phyloP scores from a whole-genome alignment of 176 grass and related monocot species.

The Eleusine indica region DNA sequence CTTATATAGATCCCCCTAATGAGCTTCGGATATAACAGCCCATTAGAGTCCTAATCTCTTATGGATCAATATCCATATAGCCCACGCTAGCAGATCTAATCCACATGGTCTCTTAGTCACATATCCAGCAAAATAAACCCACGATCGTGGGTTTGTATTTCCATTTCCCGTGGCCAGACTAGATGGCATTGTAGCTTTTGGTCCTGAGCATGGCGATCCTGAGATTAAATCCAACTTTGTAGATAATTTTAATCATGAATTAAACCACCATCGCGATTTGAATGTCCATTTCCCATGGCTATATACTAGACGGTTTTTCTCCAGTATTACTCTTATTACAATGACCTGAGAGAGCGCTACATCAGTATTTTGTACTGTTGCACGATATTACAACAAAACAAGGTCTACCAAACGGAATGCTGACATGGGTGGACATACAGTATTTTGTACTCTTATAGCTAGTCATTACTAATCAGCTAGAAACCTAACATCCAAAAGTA shows the following conservation, averaged over 20 bases:
- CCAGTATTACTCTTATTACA: background rate
- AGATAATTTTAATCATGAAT: background rate
- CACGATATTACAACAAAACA: background rate
- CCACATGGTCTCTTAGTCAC: too few relatives aligned
- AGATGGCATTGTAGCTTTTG: too few relatives aligned
- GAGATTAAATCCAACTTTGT: too few relatives aligned
- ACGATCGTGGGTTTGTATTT: too few relatives aligned
- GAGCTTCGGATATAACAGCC: too few relatives aligned
- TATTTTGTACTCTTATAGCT: background rate
- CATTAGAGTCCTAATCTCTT: too few relatives aligned
- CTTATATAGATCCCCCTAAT: too few relatives aligned
- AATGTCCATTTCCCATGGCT: background rate
- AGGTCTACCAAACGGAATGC: background rate
- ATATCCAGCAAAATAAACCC: too few relatives aligned
- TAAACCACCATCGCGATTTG: background rate
- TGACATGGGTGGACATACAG: background rate
- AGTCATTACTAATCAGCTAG: background rate
- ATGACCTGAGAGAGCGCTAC: background rate
- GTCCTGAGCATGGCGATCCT: too few relatives aligned
- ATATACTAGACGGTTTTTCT: background rate
- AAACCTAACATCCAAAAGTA: constrained; percentile 3
- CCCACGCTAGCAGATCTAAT: too few relatives aligned
- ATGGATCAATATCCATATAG: too few relatives aligned
- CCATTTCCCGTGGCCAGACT: too few relatives aligned
- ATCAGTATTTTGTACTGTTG: background rate